These are phyloP conservation scores for Penicillium sp. DNA, from an alignment of 2,329 filamentous ascomycete species.

Conservation along the genomic window DNA sequence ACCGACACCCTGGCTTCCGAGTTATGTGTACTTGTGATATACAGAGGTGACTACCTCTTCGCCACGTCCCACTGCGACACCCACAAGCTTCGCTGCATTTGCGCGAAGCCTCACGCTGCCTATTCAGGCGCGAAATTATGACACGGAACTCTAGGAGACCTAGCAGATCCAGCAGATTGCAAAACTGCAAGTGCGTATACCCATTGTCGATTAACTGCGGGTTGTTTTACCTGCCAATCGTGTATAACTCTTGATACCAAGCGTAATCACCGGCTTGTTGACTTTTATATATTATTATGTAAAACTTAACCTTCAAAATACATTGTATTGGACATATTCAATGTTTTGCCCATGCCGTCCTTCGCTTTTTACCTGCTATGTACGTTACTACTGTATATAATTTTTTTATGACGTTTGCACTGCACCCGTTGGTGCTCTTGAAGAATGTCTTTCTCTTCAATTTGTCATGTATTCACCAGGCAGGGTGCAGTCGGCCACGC, in stretches of 20 bases:
- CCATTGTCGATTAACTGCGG: neutral
- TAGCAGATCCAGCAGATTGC: neutral
- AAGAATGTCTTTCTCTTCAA: neutral
- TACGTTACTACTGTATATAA: neutral
- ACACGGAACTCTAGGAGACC: neutral
- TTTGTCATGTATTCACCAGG: neutral
- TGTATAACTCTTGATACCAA: neutral
- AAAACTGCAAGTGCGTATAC: neutral
- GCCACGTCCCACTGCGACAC: neutral
- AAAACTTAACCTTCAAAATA: neutral
- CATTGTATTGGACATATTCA: neutral
- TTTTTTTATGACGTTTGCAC: neutral
- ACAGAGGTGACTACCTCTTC: neutral
- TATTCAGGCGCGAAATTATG: neutral
- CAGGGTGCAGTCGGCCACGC: slow-evolving; percentile 8
- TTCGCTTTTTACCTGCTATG: neutral
- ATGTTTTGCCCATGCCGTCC: neutral
- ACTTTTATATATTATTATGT: neutral
- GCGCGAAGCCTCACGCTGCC: neutral
- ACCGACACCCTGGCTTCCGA: neutral
- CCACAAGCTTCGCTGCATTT: neutral
- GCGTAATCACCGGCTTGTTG: neutral
- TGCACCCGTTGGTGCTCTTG: neutral
- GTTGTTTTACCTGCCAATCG: neutral
- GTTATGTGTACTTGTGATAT: neutral